A percentile compares a stretch with the other conserved stretches of the same genome.
phyloP scores from a whole-genome alignment of 2,329 filamentous ascomycete genomes.

The Sclerotinia borealis region DNA sequence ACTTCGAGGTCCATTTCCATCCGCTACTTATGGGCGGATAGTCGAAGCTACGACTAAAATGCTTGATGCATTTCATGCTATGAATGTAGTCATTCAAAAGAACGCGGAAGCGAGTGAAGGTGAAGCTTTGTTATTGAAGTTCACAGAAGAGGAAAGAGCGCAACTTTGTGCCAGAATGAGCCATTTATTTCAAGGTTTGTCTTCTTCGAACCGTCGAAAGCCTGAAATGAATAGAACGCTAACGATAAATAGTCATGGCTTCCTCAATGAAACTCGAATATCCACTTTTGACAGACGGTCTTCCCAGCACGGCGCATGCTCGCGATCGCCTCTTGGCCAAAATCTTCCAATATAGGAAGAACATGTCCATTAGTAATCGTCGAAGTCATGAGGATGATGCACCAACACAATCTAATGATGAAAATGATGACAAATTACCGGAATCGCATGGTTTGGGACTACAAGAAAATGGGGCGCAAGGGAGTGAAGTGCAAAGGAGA shows the following conservation, averaged over 20 bases:
- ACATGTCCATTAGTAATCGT: slow-evolving; percentile 29
- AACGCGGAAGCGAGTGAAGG: slow-evolving; percentile 69
- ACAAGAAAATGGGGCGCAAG: not conserved
- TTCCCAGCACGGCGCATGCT: slow-evolving; percentile 75
- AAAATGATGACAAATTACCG: slow-evolving; percentile 1
- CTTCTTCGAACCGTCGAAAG: not conserved
- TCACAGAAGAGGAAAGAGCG: slow-evolving; percentile 71
- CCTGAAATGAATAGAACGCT: slow-evolving; percentile 18
- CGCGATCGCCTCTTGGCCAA: slow-evolving; percentile 80
- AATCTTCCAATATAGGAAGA: slow-evolving; percentile 79
- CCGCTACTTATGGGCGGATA: slow-evolving; percentile 64
- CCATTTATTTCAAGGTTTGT: slow-evolving; percentile 60
- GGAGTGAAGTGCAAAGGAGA: slow-evolving; percentile 17
- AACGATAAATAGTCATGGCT: slow-evolving; percentile 58
- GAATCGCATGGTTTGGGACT: not conserved
- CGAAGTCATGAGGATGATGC: not conserved
- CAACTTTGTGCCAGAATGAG: slow-evolving; percentile 84
- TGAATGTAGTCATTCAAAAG: slow-evolving; percentile 87
- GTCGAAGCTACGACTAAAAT: slow-evolving; percentile 76
- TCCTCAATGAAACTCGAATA: slow-evolving; percentile 94
- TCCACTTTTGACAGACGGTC: slow-evolving; percentile 71
- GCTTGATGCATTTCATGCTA: slow-evolving; percentile 90
- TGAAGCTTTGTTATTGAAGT: slow-evolving; percentile 72
- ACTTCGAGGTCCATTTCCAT: slow-evolving; percentile 79
- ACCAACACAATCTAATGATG: slow-evolving; percentile 9